Percentiles rank a stretch among this genome's conserved stretches.
Conservation (phyloP, 1,139 yeast species). For the Pichiaceae sp. region DNA sequence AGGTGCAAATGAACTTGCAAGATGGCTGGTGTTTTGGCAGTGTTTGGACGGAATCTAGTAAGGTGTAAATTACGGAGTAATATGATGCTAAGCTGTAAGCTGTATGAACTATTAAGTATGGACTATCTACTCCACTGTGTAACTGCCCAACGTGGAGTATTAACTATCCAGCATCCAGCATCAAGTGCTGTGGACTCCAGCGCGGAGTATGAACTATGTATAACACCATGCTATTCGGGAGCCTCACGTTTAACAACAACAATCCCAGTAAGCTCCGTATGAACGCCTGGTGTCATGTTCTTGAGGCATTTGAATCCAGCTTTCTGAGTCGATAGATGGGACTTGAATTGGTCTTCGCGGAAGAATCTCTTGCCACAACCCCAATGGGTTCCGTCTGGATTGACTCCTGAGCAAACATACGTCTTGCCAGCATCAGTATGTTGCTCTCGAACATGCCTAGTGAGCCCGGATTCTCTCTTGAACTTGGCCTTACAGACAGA, state of each 20-base stretch:
- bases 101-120: not conserved
- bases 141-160: too few relatives aligned
- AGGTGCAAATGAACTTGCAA: conserved; percentile 29
- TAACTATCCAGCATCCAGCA: too few relatives aligned
- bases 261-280: conserved; percentile 1
- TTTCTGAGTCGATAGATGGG: conserved; percentile 17
- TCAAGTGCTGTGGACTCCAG: too few relatives aligned
- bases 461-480: conserved; percentile 17
- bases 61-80: too few relatives aligned
- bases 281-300: not conserved
- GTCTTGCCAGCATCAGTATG: conserved; percentile 15
- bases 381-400: conserved; percentile 17
- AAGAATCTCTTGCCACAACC: conserved; percentile 20
- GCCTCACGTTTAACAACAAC: not conserved
- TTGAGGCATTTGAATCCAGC: conserved; percentile 15
- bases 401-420: conserved; percentile 16
- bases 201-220: too few relatives aligned
- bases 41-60: too few relatives aligned
- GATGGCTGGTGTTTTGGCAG: conserved; percentile 27
- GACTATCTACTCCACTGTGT: too few relatives aligned
- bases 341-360: conserved; percentile 19
- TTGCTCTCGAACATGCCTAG: conserved; percentile 18
- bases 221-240: too few relatives aligned
- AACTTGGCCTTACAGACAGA: conserved; percentile 14
- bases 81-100: not conserved